Evolutionary conservation across 2,329 filamentous ascomycete species (phyloP).

Genomic region (Paraphaeosphaeria minitans): DNA sequence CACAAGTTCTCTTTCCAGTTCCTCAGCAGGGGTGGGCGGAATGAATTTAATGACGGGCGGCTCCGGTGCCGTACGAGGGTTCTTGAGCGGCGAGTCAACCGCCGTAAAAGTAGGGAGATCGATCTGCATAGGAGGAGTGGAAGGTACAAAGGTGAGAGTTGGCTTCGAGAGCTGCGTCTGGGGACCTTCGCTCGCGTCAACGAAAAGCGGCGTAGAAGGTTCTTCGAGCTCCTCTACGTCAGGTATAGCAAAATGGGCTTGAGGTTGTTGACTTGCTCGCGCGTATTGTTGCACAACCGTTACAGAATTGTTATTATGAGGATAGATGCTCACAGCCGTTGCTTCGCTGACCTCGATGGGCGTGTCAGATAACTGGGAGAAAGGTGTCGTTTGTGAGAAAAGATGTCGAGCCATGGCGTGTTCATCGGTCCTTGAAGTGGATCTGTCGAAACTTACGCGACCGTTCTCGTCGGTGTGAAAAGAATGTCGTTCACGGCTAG

Average conservation of each 20-base stretch:
- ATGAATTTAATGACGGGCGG: slow-evolving; percentile 63
- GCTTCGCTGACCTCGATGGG: slow-evolving; percentile 66
- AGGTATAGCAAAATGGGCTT: slow-evolving; percentile 22
- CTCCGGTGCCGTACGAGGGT: slow-evolving; percentile 62
- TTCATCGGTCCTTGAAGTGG: slow-evolving; percentile 46
- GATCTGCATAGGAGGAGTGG: slow-evolving; percentile 43
- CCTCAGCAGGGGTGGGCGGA: slow-evolving; percentile 58
- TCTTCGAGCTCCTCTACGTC: slow-evolving; percentile 24
- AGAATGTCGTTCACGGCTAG: slow-evolving; percentile 38
- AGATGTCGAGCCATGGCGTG: slow-evolving; percentile 52
- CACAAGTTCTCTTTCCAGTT: slow-evolving; percentile 49
- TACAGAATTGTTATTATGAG: slow-evolving; percentile 67
- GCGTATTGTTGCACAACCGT: slow-evolving; percentile 64
- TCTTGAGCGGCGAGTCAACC: slow-evolving; percentile 63
- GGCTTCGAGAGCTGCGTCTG: slow-evolving; percentile 25
- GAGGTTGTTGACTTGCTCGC: slow-evolving; percentile 32
- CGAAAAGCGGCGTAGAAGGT: slow-evolving; percentile 34
- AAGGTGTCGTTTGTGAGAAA: slow-evolving; percentile 56
- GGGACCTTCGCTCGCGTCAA: slow-evolving; percentile 27
- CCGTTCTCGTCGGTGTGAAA: slow-evolving; percentile 38
- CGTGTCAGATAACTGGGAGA: slow-evolving; percentile 55
- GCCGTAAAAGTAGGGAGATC: slow-evolving; percentile 24
- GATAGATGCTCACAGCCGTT: slow-evolving; percentile 63
- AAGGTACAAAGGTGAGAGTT: slow-evolving; percentile 41
- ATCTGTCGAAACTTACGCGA: slow-evolving; percentile 45